A percentile compares a stretch with the other conserved stretches of the same genome.
phyloP scores from a whole-genome alignment of 2,329 filamentous ascomycete genomes.

The Chrysoporthe deuterocubensis region DNA sequence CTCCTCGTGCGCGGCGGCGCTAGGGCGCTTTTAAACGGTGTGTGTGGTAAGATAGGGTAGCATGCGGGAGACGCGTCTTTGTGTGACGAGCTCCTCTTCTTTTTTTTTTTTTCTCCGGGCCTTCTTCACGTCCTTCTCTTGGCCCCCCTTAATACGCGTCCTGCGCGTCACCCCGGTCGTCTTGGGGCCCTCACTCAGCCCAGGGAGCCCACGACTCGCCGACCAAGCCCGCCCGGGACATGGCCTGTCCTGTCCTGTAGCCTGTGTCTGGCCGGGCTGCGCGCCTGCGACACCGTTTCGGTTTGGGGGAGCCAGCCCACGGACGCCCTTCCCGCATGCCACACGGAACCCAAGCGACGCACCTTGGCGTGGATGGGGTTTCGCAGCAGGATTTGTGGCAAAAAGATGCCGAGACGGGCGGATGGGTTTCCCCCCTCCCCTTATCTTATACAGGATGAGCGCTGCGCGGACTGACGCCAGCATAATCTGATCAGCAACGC shows the following conservation, averaged over 20 bases:
- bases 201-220: slow-evolving; percentile 15
- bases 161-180: slow-evolving; percentile 24
- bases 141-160: slow-evolving; percentile 12
- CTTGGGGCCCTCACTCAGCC: background rate
- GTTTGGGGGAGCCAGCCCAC: background rate
- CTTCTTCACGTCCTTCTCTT: too few relatives aligned
- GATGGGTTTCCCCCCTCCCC: background rate
- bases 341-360: background rate
- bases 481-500: slow-evolving; percentile 3
- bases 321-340: background rate
- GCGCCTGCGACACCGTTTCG: slow-evolving; percentile 1
- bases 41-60: slow-evolving; percentile 9
- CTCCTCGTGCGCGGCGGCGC: slow-evolving; percentile 14
- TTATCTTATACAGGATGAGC: background rate
- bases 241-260: background rate
- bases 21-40: slow-evolving; percentile 4
- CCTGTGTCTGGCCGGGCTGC: slow-evolving; percentile 5
- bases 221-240: slow-evolving; percentile 13
- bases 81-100: background rate
- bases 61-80: slow-evolving; percentile 14
- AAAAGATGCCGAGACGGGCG: slow-evolving; percentile 3
- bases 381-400: slow-evolving; percentile 20
- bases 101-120: background rate
- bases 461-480: background rate
- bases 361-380: slow-evolving; percentile 1